phyloP scores from a whole-genome alignment of 495 filamentous ascomycete species.

The Podospora tetraspora region DNA sequence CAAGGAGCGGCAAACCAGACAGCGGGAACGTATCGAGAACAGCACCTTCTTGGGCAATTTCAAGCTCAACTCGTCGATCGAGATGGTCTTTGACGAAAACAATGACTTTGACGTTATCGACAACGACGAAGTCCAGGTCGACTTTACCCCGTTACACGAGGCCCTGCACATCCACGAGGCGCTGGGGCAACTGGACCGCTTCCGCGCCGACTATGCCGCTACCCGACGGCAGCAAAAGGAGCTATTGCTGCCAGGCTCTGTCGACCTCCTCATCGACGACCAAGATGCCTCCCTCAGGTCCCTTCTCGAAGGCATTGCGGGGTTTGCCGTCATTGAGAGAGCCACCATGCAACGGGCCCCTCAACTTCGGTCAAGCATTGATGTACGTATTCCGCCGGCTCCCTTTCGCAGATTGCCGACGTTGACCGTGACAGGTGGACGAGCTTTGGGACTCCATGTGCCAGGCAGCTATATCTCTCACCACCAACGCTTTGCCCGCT shows the following conservation, averaged over 20 bases:
- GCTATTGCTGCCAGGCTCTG: conserved; percentile 66
- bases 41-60: conserved; percentile 69
- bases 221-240: conserved; percentile 90
- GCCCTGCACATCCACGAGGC: conserved; percentile 96
- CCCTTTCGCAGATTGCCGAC: background rate
- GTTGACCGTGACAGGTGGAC: conserved; percentile 61
- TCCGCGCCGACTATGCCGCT: conserved; percentile 81
- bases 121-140: conserved; percentile 88
- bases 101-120: conserved; percentile 93
- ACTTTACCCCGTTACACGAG: conserved; percentile 93
- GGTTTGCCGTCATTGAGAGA: conserved; percentile 94
- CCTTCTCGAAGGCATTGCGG: conserved; percentile 85
- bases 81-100: conserved; percentile 87
- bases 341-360: conserved; percentile 84
- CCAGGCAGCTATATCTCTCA: conserved; percentile 72
- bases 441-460: conserved; percentile 99
- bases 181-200: conserved; percentile 84
- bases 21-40: conserved; percentile 70
- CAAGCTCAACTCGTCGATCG: conserved; percentile 92
- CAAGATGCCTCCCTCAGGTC: conserved; percentile 67
- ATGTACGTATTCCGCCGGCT: conserved; percentile 51
- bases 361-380: conserved; percentile 72
- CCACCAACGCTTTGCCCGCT: conserved; percentile 66
- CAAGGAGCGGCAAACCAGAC: conserved; percentile 74
- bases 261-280: conserved; percentile 70